Evolutionary conservation across 371 early-diverging fungal species (phyloP), one percentile per base, ranked within the genome.

Genomic region (Apophysomyces trapeziformis): DNA sequence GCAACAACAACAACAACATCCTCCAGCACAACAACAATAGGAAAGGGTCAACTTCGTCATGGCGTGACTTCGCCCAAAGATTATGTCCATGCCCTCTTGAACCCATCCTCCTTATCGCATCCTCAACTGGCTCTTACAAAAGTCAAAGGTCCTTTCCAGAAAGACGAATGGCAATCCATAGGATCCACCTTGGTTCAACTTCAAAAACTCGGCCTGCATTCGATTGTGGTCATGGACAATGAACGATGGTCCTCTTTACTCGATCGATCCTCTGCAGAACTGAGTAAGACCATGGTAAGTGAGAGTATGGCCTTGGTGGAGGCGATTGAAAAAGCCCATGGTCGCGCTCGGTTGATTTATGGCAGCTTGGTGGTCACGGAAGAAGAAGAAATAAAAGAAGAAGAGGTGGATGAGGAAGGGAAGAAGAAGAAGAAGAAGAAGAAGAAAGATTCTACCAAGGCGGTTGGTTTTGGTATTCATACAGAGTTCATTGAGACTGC

Each of bases 271-370:
- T 26, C 32, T 26, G 32, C 32, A 1, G 80, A 78, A 63, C 61
- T 77, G 36, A 69, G 73, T 35, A 73, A 72, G 32, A 70, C 77
- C 36, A 87, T 88, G 83, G 68, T 87, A 11, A 65, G 78, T 13
- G 91, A 92, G 41, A 80, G 83, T 58, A 80, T 84, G 68, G 78
- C 80, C 6, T 66, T 95, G 12, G 87, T 87, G 0, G 91, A 94
- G 58, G 85, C 87, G 5, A 88, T 96, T 59, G 93, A 95, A 46
- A 72, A 69, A 8, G 88, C 85, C n/a, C 93, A 93, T 11, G 93
- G 92, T 13, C 76, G 86, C n/a, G 90, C 92, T 4, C 80, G 89
- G 38, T 82, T 92, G 3, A 65, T 93, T 18, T 85, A 76, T 47
- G 65, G 71, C 37, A 73, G 77, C 2, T 68, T 71, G 13, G 36